A percentile compares a stretch with the other conserved stretches of the same genome.
Evolutionary conservation across 208 protist genomes (phyloP).

Genomic region (Phytomonas serpens): DNA sequence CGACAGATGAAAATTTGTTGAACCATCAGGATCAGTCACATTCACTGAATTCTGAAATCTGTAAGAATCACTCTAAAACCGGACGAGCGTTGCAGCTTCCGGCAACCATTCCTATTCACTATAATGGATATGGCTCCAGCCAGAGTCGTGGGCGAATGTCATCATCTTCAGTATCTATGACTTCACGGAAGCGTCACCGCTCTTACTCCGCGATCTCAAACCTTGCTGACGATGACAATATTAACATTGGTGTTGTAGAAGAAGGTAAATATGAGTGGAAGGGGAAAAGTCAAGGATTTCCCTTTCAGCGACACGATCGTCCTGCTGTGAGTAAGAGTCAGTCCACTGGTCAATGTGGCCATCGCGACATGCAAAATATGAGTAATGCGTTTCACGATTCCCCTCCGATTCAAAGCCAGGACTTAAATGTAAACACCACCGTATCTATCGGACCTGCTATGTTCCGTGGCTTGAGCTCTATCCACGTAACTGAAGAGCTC

Average conservation of each 20-base stretch:
- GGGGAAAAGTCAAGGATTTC: neutral
- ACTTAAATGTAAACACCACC: neutral
- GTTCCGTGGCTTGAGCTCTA: constrained; percentile 51
- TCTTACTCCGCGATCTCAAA: constrained; percentile 12
- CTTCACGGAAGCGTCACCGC: constrained; percentile 16
- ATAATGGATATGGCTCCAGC: neutral
- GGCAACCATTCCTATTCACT: constrained; percentile 14
- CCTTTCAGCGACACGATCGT: neutral
- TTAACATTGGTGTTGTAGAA: neutral
- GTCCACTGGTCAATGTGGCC: neutral
- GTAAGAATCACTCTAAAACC: neutral
- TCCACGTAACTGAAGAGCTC: constrained; percentile 36
- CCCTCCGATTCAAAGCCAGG: neutral
- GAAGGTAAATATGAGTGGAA: neutral
- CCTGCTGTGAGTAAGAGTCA: neutral
- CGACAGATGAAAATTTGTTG: neutral
- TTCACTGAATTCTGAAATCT: neutral
- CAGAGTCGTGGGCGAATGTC: neutral
- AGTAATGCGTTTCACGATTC: neutral
- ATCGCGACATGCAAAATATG: neutral
- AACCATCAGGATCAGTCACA: neutral
- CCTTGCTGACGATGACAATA: neutral
- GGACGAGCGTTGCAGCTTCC: constrained; percentile 14
- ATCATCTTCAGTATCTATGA: neutral
- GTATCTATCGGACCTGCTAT: constrained; percentile 29